Evolutionary conservation across 345 rosid genomes (phyloP).

Genomic region (Eucalyptus urophylla): DNA sequence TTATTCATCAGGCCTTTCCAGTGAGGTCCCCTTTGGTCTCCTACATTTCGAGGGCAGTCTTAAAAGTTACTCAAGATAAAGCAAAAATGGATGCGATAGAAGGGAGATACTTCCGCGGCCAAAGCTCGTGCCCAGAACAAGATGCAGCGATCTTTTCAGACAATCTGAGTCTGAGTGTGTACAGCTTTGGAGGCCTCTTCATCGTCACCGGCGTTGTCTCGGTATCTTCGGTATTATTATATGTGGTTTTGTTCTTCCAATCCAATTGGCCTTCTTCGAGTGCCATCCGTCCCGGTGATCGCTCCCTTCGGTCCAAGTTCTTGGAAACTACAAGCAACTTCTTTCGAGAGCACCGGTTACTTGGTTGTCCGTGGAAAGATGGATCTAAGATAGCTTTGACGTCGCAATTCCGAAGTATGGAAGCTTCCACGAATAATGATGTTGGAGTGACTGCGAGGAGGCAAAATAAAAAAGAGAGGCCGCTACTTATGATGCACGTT

Average conservation of each 20-base stretch:
- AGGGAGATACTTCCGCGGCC: neutral
- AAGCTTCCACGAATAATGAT: neutral
- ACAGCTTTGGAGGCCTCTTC: constrained; percentile 33
- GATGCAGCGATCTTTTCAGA: neutral
- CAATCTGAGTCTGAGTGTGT: constrained; percentile 4
- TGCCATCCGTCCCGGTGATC: neutral
- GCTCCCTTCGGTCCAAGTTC: neutral
- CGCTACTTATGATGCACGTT: neutral
- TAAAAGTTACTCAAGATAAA: constrained; percentile 17
- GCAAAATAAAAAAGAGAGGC: neutral
- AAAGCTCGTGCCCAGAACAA: neutral
- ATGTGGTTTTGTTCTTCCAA: neutral
- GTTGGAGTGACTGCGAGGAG: neutral
- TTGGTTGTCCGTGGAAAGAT: neutral
- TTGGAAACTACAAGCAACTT: neutral
- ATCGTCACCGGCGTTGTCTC: constrained; percentile 23
- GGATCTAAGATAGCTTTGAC: neutral
- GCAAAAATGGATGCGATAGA: constrained; percentile 5
- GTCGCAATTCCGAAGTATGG: neutral
- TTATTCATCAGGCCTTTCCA: constrained; percentile 16
- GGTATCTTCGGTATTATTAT: neutral
- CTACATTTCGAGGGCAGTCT: constrained; percentile 27
- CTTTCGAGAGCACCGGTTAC: neutral
- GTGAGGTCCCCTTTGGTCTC: constrained; percentile 13
- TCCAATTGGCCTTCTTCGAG: neutral